Evolutionary conservation across 352 stramenopile genomes (phyloP).

Genomic region (Peronospora destructor): DNA sequence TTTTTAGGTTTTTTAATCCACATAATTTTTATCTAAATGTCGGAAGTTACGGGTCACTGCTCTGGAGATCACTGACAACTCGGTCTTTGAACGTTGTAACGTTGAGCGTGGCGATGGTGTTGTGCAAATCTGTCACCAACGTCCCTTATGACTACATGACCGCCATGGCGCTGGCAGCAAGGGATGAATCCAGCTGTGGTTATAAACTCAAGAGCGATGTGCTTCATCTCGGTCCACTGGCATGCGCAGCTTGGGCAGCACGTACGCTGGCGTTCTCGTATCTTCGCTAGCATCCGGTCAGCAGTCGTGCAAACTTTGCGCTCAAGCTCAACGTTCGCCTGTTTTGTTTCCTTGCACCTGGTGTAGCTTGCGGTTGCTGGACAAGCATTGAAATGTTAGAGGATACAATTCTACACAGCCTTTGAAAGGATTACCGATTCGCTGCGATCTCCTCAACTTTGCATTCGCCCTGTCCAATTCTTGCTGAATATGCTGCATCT

Average conservation of each 20-base stretch:
- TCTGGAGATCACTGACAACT: neutral
- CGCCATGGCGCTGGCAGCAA: slow-evolving; percentile 12
- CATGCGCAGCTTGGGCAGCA: slow-evolving; percentile 12
- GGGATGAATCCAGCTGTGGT: neutral
- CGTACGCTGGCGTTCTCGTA: slow-evolving; percentile 4
- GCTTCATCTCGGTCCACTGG: slow-evolving; percentile 16
- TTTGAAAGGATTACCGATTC: slow-evolving; percentile 26
- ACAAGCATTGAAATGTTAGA: slow-evolving; percentile 18
- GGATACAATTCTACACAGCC: neutral
- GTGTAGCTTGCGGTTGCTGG: slow-evolving; percentile 17
- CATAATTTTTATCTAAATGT: no score
- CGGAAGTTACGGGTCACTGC: no score
- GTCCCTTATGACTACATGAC: neutral
- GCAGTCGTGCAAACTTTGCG: slow-evolving; percentile 2
- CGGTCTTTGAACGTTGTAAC: slow-evolving; percentile 19
- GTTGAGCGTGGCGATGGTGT: neutral
- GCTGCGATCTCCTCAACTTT: slow-evolving; percentile 28
- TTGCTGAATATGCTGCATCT: slow-evolving; percentile 18
- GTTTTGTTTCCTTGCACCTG: slow-evolving; percentile 8
- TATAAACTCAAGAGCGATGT: slow-evolving; percentile 6
- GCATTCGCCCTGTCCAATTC: slow-evolving; percentile 20
- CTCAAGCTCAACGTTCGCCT: slow-evolving; percentile 8
- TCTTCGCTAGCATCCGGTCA: slow-evolving; percentile 16
- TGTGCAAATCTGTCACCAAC: neutral
- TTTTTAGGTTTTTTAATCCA: no score